Conservation (phyloP, 2,329 filamentous ascomycete genomes). For the Colletotrichum sp. region DNA sequence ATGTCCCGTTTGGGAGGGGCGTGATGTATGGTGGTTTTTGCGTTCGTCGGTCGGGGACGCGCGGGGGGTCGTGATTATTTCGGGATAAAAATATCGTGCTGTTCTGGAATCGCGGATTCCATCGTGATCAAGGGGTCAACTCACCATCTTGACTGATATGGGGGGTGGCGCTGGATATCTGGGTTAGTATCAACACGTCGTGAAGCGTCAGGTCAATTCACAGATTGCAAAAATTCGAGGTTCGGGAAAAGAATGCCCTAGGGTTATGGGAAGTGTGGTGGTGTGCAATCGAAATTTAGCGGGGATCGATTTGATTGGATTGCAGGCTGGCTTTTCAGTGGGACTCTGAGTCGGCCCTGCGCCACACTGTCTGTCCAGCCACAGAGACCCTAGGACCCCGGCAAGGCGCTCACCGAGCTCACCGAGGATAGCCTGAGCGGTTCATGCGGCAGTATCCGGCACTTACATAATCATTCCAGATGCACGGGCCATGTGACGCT, state of each 20-base stretch:
- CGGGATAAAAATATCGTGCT: background rate
- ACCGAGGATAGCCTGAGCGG: background rate
- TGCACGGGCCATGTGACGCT: conserved; percentile 21
- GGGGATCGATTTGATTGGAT: background rate
- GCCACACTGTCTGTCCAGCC: background rate
- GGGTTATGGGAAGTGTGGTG: background rate
- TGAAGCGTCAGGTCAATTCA: background rate
- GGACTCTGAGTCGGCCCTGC: background rate
- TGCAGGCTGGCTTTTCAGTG: background rate
- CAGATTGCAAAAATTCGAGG: background rate
- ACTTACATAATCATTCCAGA: conserved; percentile 18
- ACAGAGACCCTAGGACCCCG: background rate
- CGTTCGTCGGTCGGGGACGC: background rate
- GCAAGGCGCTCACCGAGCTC: background rate
- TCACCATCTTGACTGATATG: conserved; percentile 23
- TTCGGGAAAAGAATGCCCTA: background rate
- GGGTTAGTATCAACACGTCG: conserved; percentile 22
- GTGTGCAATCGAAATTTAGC: background rate
- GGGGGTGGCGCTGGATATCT: conserved; percentile 22
- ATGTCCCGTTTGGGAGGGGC: background rate
- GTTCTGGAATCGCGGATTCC: conserved; percentile 2
- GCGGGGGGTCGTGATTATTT: conserved; percentile 1
- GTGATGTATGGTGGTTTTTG: background rate
- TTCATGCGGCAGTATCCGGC: background rate
- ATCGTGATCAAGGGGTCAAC: conserved; percentile 10